These are phyloP conservation scores for Arabidopsis hybrid DNA, from an alignment of 441 rosid genomes.

Conservation along the genomic window DNA sequence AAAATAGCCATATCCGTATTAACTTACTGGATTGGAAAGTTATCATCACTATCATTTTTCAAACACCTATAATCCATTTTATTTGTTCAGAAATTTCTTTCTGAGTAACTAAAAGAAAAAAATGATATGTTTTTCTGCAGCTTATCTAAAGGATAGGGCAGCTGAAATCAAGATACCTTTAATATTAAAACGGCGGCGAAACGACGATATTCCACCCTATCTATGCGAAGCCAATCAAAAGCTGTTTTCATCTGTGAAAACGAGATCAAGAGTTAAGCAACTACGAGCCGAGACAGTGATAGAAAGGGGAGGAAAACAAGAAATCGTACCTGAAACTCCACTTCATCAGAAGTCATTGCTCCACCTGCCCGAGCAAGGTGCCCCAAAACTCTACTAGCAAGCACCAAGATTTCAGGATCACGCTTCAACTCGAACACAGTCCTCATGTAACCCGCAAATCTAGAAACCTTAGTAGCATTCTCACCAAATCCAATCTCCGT, in stretches of 20 bases:
- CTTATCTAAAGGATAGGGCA: slow-evolving; percentile 16
- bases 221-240: slow-evolving; percentile 91
- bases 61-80: neutral
- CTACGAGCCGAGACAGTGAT: slow-evolving; percentile 11
- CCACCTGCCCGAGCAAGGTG: slow-evolving; percentile 99
- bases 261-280: slow-evolving; percentile 30
- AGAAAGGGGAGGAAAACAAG: slow-evolving; percentile 29
- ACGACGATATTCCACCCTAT: slow-evolving; percentile 89
- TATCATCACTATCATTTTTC: neutral
- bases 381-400: slow-evolving; percentile 96
- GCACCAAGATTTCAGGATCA: slow-evolving; percentile 83
- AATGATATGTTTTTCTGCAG: slow-evolving; percentile 13
- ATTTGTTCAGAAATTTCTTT: neutral
- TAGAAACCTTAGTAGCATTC: slow-evolving; percentile 96
- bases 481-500: slow-evolving; percentile 95
- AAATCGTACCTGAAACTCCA: slow-evolving; percentile 83
- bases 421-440: slow-evolving; percentile 83
- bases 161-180: slow-evolving; percentile 61
- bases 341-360: slow-evolving; percentile 99
- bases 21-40: slow-evolving; percentile 19
- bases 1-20: slow-evolving; percentile 29
- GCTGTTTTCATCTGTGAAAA: slow-evolving; percentile 80
- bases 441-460: slow-evolving; percentile 79
- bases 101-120: neutral
- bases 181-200: slow-evolving; percentile 95